Percentiles rank a stretch among this genome's conserved stretches.
These are phyloP conservation scores for Astragalus membranaceus DNA, from an alignment of 306 rosid species.

Conservation along the genomic window DNA sequence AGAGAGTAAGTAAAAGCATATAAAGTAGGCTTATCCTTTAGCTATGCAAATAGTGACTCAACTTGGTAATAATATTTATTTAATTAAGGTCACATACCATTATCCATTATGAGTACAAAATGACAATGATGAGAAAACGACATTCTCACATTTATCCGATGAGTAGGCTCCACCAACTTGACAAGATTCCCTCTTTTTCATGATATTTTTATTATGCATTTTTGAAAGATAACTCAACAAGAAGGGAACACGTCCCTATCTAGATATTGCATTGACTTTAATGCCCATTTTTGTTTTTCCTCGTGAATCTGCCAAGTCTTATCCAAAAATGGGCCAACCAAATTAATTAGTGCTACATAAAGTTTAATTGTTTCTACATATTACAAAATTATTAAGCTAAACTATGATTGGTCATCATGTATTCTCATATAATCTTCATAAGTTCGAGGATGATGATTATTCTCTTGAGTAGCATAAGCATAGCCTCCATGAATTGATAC, in stretches of 20 bases:
- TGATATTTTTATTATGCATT: neutral
- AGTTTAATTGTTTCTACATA: neutral
- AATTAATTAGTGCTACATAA: neutral
- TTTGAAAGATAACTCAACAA: neutral
- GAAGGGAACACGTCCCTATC: neutral
- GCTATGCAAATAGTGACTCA: neutral
- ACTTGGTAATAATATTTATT: neutral
- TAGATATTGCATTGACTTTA: neutral
- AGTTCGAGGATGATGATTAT: conserved; percentile 15
- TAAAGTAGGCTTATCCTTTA: neutral
- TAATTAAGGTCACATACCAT: neutral
- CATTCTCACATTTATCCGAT: neutral
- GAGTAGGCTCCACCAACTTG: conserved; percentile 8
- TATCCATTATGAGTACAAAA: neutral
- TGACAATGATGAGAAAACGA: conserved; percentile 11
- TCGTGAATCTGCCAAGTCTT: neutral
- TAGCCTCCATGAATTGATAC: conserved; percentile 66
- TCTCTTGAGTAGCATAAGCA: conserved; percentile 48
- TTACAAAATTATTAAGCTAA: neutral
- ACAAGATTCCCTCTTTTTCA: conserved; percentile 25
- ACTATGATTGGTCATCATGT: conserved; percentile 6
- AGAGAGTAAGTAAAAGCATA: neutral
- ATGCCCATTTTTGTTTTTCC: neutral
- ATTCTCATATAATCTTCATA: conserved; percentile 29
- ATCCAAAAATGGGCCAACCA: neutral